Evolutionary conservation across 805 yeast genomes (phyloP), one percentile per base, ranked within the genome.

Genomic region (Limtongia smithiae): DNA sequence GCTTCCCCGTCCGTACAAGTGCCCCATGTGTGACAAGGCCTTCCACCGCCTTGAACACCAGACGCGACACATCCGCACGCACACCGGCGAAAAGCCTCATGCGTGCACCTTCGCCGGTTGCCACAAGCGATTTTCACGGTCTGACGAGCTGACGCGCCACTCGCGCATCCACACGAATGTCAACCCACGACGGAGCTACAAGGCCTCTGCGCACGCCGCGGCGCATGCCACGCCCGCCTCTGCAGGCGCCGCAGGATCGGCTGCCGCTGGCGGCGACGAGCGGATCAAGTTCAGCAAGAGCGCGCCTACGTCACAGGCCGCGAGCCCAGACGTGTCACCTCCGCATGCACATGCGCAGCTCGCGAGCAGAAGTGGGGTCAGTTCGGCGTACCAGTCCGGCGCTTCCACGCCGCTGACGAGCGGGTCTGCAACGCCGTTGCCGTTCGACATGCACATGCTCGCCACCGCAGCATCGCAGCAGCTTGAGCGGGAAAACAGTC

Each of bases 21-120:
- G 96, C 62, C 82, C 90, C 18, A 73, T 85, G 60, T 88, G 96
- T 67, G 81, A 79, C 43, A 85, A 87, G 69, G 87, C 94, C 8
- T 88, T 88, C 65, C 91, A 86, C 66, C 75, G 96, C 53, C 71
- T 88, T 41, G 96, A 88, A 66, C 96, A 88, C 66, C 94, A 86
- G 64, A 88, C 95, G 11, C 76, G 96, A 58, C 96, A 88, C 65
- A 83, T 89, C 59, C 74, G 96, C 50, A 88, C 95, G 8, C 96
- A 88, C 69, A 88, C 96, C 0, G 96, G 96, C 41, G 95, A 88
- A 65, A 85, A 87, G 65, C 95, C 96, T 2, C 93, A 85, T 64
- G 81, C 80, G 42, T 88, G 96, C 68, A 77, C 81, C 17, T 87
- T 77, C 59, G 89, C 93, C 1, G 86, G 86, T n/a, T 88, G 96